Evolutionary conservation across 176 grass and related monocot genomes (phyloP), one percentile per base, ranked within the genome.

Genomic region (Thinopyrum elongatum): DNA sequence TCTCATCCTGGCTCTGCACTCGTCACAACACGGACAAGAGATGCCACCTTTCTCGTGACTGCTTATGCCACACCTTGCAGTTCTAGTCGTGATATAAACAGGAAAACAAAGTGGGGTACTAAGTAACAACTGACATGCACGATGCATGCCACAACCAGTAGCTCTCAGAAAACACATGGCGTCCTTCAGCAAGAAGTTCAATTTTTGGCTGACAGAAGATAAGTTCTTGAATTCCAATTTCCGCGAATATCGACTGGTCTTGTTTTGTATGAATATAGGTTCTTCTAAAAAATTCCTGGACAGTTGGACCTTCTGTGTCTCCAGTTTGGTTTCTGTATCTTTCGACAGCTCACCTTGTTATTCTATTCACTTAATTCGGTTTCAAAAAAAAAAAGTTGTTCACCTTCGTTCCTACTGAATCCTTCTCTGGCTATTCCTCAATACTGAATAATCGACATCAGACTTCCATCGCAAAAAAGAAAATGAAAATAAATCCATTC

Each of bases 141-240:
- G 72, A 74, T 74, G 71, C 23, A 74, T 74, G 72, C 15, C 29
- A 15, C 42, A 75, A 75, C 41, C 72, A 17, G 72, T 28, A 74
- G 71, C 42, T 49, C 72, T 75, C 9, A 17, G 25, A 75, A 75
- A n/a, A 15, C 26, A 71, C 7, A 46, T 17, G 8, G 14, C 25
- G 25, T 25, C 70, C 17, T 74, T 74, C 70, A 28, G 6, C 23
- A 46, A 74, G 16, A 46, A 29, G 25, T 58, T 22, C 7, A 58
- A 3, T 22, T 21, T 57, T 57, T 57, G 19, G 19, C 19, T 57
- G 19, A 57, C 1, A 57, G 51, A 57, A 57, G 17, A 57, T 57
- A 57, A 57, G 53, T 28, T 75, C 14, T 19, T 47, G 25, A 49
- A 49, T 75, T 28, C 42, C 8, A 15, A 26, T 73, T 72, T 38